Evolutionary conservation across 2,329 filamentous ascomycete genomes (phyloP).

Genomic region (Aquanectria penicillioides): DNA sequence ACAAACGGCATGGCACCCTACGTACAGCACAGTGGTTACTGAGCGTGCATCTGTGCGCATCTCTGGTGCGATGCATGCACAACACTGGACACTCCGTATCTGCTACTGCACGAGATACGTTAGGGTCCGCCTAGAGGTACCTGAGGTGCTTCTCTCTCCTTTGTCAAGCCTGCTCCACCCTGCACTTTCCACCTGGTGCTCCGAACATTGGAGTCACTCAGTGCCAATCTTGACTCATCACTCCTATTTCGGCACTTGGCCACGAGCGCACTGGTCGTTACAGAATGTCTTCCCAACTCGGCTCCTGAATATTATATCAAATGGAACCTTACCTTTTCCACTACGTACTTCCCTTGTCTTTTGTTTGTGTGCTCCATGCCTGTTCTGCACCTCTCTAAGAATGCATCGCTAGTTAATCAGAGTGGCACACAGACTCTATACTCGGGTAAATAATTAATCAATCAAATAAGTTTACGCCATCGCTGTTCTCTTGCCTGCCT

Average conservation of each 20-base stretch:
- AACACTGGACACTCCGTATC: constrained; percentile 8
- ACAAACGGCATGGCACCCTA: constrained; percentile 21
- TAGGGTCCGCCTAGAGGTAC: neutral
- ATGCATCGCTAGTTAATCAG: too few relatives aligned
- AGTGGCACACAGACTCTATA: constrained; percentile 1
- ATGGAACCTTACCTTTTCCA: too few relatives aligned
- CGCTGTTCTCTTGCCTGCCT: neutral
- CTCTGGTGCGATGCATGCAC: constrained; percentile 13
- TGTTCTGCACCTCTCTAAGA: too few relatives aligned
- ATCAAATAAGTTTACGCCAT: constrained; percentile 4
- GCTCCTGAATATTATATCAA: too few relatives aligned
- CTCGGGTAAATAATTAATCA: neutral
- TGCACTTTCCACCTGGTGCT: too few relatives aligned
- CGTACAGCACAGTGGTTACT: constrained; percentile 11
- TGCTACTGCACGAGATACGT: constrained; percentile 11
- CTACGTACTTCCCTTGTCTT: too few relatives aligned
- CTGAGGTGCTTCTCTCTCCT: neutral
- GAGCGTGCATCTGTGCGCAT: neutral
- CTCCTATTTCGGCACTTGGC: neutral
- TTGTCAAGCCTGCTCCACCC: neutral
- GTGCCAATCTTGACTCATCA: neutral
- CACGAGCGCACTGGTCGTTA: neutral
- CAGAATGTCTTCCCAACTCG: too few relatives aligned
- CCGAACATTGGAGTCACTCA: neutral
- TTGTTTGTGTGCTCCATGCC: too few relatives aligned